Percentiles rank a stretch among this genome's conserved stretches.
Conservation (phyloP, 2,329 filamentous ascomycete genomes). For the Diaporthe humulicola region DNA sequence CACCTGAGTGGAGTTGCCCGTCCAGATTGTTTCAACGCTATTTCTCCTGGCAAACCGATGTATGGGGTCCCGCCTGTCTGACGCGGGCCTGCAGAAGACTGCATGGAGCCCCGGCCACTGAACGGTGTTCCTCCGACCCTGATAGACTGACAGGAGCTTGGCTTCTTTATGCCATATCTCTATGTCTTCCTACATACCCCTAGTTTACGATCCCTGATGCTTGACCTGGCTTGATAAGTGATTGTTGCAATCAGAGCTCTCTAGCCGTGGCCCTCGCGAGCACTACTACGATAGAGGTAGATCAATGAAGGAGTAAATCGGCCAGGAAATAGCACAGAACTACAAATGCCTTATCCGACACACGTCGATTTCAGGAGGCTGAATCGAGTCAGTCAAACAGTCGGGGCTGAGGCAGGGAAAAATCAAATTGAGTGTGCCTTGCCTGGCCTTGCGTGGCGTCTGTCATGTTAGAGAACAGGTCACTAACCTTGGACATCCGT, state of each 20-base stretch:
- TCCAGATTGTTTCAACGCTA: slow-evolving; percentile 2
- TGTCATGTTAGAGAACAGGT: slow-evolving; percentile 1
- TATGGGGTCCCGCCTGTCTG: neutral
- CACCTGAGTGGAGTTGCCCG: neutral
- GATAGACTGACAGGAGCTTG: neutral
- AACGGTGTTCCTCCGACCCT: neutral
- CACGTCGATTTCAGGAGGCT: neutral
- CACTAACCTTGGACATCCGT: neutral
- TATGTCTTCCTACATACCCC: no score
- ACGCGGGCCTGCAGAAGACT: neutral
- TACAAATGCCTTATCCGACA: slow-evolving; percentile 3
- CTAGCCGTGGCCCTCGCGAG: neutral
- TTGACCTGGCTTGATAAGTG: neutral
- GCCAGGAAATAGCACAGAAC: neutral
- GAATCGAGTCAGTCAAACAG: neutral
- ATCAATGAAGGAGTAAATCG: neutral
- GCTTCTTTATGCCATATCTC: neutral
- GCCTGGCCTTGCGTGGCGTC: neutral
- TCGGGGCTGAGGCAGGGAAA: neutral
- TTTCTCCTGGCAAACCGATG: neutral
- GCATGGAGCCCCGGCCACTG: slow-evolving; percentile 1
- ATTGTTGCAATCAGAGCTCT: neutral
- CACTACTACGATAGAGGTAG: neutral
- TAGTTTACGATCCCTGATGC: neutral
- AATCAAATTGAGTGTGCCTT: neutral